A percentile compares a stretch with the other conserved stretches of the same genome.
Conservation (phyloP, 106 monocot genomes). For the Gastrodia elata region DNA sequence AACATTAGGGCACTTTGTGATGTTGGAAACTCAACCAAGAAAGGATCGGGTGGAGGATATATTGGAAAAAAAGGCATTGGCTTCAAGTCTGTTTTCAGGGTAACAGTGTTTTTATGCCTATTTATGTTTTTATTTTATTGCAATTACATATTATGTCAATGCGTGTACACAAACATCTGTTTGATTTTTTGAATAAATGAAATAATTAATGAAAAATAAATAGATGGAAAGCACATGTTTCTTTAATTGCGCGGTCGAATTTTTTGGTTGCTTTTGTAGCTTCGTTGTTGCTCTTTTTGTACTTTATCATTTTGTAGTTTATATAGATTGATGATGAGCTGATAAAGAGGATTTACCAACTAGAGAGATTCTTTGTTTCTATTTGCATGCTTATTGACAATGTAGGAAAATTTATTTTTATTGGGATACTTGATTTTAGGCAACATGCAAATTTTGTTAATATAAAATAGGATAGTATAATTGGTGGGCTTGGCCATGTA, state of each 20-base stretch:
- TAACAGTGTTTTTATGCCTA: conserved; percentile 9
- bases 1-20: conserved; percentile 99
- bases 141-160: background rate
- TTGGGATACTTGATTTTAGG: too few species aligned
- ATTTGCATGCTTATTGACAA: too few species aligned
- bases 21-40: conserved; percentile 96
- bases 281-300: too few species aligned
- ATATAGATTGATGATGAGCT: too few species aligned
- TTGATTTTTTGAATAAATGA: background rate
- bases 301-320: too few species aligned
- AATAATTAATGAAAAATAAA: background rate
- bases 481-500: too few species aligned
- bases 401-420: too few species aligned
- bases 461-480: too few species aligned
- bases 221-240: background rate
- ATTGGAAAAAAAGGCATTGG: conserved; percentile 98
- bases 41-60: conserved; percentile 63
- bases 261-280: background rate
- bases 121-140: background rate
- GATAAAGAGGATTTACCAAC: too few species aligned
- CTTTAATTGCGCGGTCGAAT: background rate
- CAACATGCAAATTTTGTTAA: too few species aligned
- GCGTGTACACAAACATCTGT: background rate
- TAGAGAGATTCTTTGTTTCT: too few species aligned
- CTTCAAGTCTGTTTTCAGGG: conserved; percentile 99